Percentiles rank a stretch among this genome's conserved stretches.
Evolutionary conservation across 805 yeast species (phyloP).

Genomic region (Candida sithepensis): DNA sequence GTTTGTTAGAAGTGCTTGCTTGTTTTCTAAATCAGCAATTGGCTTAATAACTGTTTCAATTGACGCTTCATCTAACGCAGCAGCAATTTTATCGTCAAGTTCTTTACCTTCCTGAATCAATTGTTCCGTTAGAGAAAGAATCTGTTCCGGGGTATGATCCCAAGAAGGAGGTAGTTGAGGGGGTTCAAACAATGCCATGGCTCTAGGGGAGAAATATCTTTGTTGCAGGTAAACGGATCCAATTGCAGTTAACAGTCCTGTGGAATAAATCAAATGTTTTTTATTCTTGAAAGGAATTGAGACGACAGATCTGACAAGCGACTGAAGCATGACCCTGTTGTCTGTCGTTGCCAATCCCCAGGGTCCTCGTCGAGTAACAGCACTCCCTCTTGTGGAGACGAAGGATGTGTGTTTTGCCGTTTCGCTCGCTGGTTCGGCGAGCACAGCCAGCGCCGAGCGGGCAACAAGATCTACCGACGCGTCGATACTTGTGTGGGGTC

Average conservation of each 20-base stretch:
- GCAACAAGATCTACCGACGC: no score
- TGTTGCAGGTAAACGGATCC: constrained; percentile 3
- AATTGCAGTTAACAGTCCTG: background rate
- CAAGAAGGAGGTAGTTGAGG: constrained; percentile 50
- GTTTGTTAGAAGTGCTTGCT: constrained; percentile 39
- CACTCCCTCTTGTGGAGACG: background rate
- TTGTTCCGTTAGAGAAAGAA: constrained; percentile 39
- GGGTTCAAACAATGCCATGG: constrained; percentile 9
- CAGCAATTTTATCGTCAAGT: constrained; percentile 53
- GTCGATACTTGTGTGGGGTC: no score
- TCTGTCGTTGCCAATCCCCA: no score
- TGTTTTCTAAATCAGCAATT: constrained; percentile 48
- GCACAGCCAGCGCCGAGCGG: background rate
- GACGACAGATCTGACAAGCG: background rate
- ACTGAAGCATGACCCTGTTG: constrained; percentile 2
- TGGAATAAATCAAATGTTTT: background rate
- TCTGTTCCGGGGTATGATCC: constrained; percentile 53
- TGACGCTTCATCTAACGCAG: constrained; percentile 42
- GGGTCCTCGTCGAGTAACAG: no score
- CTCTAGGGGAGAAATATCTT: background rate
- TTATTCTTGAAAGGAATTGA: background rate
- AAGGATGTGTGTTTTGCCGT: background rate
- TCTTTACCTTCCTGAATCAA: constrained; percentile 40
- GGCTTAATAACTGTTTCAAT: constrained; percentile 56
- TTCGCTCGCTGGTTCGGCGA: background rate